Evolutionary conservation across 352 stramenopile genomes (phyloP).

Genomic region (Pythium myriotylum): DNA sequence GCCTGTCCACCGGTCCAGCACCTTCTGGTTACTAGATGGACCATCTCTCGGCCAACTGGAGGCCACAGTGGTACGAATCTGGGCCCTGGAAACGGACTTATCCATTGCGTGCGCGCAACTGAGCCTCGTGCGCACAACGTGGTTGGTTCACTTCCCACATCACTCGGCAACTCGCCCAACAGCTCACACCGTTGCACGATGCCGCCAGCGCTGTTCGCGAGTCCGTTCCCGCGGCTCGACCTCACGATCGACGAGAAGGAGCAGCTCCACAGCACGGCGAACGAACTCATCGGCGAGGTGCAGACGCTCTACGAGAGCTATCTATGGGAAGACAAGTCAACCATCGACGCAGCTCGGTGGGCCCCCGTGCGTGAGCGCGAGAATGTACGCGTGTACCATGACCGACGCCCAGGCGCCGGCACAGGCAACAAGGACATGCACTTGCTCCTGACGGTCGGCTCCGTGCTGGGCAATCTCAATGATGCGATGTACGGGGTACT

Average conservation of each 20-base stretch:
- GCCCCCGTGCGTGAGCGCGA: constrained; percentile 45
- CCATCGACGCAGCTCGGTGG: constrained; percentile 43
- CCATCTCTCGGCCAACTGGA: too few relatives aligned
- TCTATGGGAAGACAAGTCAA: constrained; percentile 36
- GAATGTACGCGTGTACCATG: constrained; percentile 44
- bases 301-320: constrained; percentile 47
- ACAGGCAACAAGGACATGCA: constrained; percentile 19
- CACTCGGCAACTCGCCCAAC: neutral
- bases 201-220: constrained; percentile 32
- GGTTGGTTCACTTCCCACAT: too few relatives aligned
- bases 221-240: constrained; percentile 47
- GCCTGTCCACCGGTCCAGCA: too few relatives aligned
- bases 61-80: too few relatives aligned
- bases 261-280: constrained; percentile 43
- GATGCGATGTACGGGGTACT: constrained; percentile 64
- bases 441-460: constrained; percentile 32
- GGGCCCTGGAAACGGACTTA: too few relatives aligned
- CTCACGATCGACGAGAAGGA: constrained; percentile 46
- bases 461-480: constrained; percentile 45
- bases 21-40: too few relatives aligned
- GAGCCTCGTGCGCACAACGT: too few relatives aligned
- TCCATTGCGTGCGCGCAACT: too few relatives aligned
- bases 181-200: neutral
- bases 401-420: constrained; percentile 34
- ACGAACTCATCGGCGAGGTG: constrained; percentile 47